These are phyloP conservation scores for Fusarium temperatum DNA, from an alignment of 2,329 filamentous ascomycete species.

Conservation along the genomic window DNA sequence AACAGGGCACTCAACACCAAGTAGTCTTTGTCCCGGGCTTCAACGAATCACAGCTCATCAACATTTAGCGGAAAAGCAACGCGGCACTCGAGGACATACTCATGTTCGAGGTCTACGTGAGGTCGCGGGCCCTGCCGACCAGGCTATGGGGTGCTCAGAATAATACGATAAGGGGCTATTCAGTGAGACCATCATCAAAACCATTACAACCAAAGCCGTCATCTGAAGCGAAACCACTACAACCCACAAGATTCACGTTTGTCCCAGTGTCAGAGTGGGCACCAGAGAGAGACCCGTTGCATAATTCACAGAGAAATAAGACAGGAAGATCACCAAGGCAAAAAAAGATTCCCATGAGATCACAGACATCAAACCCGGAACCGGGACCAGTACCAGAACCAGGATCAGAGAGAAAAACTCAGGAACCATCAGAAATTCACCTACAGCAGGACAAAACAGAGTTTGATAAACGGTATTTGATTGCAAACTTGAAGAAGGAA, in stretches of 20 bases:
- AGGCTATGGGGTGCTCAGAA: neutral
- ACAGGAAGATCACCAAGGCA: neutral
- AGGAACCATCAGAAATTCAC: neutral
- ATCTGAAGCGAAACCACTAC: neutral
- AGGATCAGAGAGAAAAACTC: neutral
- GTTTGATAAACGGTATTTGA: neutral
- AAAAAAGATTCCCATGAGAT: no score
- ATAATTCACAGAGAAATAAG: neutral
- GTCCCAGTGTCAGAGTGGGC: neutral
- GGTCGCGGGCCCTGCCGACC: neutral
- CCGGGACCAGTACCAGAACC: neutral
- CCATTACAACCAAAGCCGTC: neutral
- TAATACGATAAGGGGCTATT: neutral
- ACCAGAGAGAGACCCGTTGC: neutral
- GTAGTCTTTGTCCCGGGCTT: neutral
- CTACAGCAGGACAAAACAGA: neutral
- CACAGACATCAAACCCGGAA: neutral
- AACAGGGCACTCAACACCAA: neutral
- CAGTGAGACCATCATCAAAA: neutral
- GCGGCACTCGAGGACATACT: neutral
- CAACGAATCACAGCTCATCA: neutral
- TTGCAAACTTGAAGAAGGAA: neutral
- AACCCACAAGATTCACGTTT: neutral
- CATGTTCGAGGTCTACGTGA: constrained; percentile 3
- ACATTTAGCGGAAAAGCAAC: neutral